A percentile compares a stretch with the other conserved stretches of the same genome.
phyloP scores from a whole-genome alignment of 495 filamentous ascomycete genomes.

The Platismatia glauca region DNA sequence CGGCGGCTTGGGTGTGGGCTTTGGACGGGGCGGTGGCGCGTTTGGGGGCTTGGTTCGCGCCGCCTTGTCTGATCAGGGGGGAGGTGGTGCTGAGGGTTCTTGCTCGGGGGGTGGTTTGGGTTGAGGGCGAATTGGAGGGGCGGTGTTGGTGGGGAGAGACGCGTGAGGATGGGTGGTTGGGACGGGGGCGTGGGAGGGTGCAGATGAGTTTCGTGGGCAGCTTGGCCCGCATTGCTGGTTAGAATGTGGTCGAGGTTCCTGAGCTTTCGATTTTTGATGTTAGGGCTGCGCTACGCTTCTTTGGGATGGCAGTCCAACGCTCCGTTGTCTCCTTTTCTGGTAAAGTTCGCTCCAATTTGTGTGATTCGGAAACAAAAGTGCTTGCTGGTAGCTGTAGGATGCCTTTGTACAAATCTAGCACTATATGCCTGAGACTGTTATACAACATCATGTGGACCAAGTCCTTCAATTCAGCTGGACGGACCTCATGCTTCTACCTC shows the following conservation, averaged over 20 bases:
- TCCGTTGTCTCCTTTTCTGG: neutral
- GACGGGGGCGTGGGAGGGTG: neutral
- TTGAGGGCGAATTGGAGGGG: neutral
- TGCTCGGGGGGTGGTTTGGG: too few species aligned
- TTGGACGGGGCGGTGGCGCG: conserved; percentile 9
- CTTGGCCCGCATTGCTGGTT: conserved; percentile 10
- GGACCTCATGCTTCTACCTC: neutral
- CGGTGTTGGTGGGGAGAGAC: neutral
- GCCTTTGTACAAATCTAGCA: neutral
- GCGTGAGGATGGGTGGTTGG: neutral
- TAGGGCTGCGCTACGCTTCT: neutral
- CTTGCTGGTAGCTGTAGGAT: neutral
- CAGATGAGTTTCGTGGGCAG: neutral
- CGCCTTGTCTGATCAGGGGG: conserved; percentile 15
- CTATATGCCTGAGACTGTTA: neutral
- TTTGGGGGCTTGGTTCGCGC: conserved; percentile 15
- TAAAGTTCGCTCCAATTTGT: neutral
- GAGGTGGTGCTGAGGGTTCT: conserved; percentile 11
- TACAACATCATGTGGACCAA: neutral
- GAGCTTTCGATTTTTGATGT: neutral
- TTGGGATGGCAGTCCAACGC: neutral
- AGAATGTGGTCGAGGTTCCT: neutral
- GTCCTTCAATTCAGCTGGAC: neutral
- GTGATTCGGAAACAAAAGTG: neutral
- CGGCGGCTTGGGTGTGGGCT: neutral